Percentiles rank a stretch among this genome's conserved stretches.
Conservation (phyloP, 345 rosid species). For the Abelmoschus esculentus region DNA sequence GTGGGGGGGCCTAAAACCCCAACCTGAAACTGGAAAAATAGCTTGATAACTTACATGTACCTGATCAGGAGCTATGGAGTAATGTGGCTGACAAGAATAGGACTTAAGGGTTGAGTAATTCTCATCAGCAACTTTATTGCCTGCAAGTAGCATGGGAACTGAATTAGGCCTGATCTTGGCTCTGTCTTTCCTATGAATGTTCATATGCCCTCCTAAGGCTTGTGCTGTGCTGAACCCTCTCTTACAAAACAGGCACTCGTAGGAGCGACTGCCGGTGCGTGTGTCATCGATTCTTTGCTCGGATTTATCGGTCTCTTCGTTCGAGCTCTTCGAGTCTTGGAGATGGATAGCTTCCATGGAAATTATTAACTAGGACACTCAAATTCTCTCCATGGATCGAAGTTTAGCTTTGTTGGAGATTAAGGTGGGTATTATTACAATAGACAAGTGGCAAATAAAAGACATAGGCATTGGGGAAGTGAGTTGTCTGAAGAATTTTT, state of each 20-base stretch:
- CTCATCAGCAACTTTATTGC: constrained; percentile 22
- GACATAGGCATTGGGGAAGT: constrained; percentile 20
- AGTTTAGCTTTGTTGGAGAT: not conserved
- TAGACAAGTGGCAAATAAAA: constrained; percentile 21
- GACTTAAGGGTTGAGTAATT: constrained; percentile 16
- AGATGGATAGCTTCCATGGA: constrained; percentile 28
- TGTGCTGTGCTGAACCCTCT: constrained; percentile 93
- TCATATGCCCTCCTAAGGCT: constrained; percentile 94
- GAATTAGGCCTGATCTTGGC: constrained; percentile 36
- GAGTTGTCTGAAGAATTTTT: not conserved
- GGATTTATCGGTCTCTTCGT: constrained; percentile 28
- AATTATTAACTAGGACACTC: not conserved
- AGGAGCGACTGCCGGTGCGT: constrained; percentile 35
- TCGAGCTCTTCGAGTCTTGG: constrained; percentile 23
- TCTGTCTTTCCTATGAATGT: constrained; percentile 80
- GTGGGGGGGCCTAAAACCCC: constrained; percentile 17
- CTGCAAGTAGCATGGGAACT: constrained; percentile 13
- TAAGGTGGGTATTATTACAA: constrained; percentile 4
- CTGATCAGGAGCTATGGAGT: constrained; percentile 15
- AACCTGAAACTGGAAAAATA: constrained; percentile 29
- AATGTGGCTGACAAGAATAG: constrained; percentile 16
- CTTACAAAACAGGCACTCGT: constrained; percentile 73
- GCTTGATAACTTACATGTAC: constrained; percentile 24
- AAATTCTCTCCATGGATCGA: not conserved
- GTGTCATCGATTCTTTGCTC: constrained; percentile 15